Evolutionary conservation across 192 early-diverging fungal genomes (phyloP).

Genomic region (Diversispora epigaea): DNA sequence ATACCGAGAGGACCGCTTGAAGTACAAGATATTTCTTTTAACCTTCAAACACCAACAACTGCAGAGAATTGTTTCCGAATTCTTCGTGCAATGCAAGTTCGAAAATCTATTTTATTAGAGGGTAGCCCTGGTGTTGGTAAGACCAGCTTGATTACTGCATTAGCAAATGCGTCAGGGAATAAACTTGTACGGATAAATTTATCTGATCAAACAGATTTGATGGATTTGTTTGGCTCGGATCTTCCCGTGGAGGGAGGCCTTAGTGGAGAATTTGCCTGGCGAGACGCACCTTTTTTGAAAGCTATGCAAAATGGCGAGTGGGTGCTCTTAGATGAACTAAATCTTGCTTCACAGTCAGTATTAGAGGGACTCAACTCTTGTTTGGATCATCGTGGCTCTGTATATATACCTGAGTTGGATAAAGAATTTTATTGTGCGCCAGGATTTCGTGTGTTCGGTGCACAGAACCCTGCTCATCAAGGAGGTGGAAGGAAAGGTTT

Average conservation of each 20-base stretch:
- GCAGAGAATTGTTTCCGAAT: conserved; percentile 81
- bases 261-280: conserved; percentile 91
- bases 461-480: conserved; percentile 95
- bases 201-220: conserved; percentile 97
- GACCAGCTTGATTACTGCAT: conserved; percentile 80
- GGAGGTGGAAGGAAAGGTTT: conserved; percentile 99
- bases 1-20: conserved; percentile 64
- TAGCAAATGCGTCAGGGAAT: conserved; percentile 81
- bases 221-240: conserved; percentile 98
- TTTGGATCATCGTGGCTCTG: conserved; percentile 93
- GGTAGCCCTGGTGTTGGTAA: conserved; percentile 98
- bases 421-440: conserved; percentile 74
- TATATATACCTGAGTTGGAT: conserved; percentile 96
- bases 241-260: conserved; percentile 88
- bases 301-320: conserved; percentile 96
- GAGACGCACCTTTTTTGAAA: conserved; percentile 94
- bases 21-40: conserved; percentile 63
- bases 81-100: conserved; percentile 85
- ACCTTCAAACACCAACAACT: conserved; percentile 89
- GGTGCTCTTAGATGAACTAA: conserved; percentile 97
- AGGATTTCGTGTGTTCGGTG: conserved; percentile 92
- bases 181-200: conserved; percentile 92
- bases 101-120: conserved; percentile 91
- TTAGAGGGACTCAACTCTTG: conserved; percentile 98
- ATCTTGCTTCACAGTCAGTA: conserved; percentile 97